Evolutionary conservation across 305 asterid genomes (phyloP).

Genomic region (Vinca major): DNA sequence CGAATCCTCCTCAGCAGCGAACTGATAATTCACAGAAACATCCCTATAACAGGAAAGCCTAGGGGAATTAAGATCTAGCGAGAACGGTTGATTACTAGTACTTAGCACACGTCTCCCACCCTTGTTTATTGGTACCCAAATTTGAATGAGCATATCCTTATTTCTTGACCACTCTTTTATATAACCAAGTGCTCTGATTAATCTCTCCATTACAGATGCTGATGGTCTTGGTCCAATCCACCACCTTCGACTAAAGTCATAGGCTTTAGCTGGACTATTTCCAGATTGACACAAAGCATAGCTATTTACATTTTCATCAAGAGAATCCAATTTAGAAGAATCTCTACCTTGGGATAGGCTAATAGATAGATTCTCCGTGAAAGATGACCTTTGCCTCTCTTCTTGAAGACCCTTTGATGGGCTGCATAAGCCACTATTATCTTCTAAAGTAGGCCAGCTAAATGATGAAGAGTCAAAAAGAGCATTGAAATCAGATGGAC

Average conservation of each 20-base stretch:
- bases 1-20: conserved; percentile 58
- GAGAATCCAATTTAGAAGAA: conserved; percentile 23
- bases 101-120: conserved; percentile 58
- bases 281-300: conserved; percentile 8
- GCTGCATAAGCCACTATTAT: conserved; percentile 24
- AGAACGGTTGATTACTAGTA: conserved; percentile 55
- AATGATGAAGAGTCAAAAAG: conserved; percentile 48
- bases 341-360: conserved; percentile 31
- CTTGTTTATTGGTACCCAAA: conserved; percentile 66
- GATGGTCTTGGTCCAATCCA: conserved; percentile 62
- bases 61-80: conserved; percentile 49
- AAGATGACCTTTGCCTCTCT: conserved; percentile 43
- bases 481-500: conserved; percentile 14
- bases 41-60: conserved; percentile 61
- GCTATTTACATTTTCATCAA: conserved; percentile 25
- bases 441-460: conserved; percentile 42
- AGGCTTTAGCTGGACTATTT: conserved; percentile 14
- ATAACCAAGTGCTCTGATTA: conserved; percentile 47
- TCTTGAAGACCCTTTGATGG: conserved; percentile 27
- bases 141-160: conserved; percentile 55
- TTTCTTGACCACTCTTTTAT: conserved; percentile 47
- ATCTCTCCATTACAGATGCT: conserved; percentile 52
- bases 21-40: conserved; percentile 51
- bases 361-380: conserved; percentile 44
- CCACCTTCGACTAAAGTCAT: conserved; percentile 40